Evolutionary conservation across 768 basidiomycete genomes (phyloP), one percentile per base, ranked within the genome.

Genomic region (Hirschioporus abietinus): DNA sequence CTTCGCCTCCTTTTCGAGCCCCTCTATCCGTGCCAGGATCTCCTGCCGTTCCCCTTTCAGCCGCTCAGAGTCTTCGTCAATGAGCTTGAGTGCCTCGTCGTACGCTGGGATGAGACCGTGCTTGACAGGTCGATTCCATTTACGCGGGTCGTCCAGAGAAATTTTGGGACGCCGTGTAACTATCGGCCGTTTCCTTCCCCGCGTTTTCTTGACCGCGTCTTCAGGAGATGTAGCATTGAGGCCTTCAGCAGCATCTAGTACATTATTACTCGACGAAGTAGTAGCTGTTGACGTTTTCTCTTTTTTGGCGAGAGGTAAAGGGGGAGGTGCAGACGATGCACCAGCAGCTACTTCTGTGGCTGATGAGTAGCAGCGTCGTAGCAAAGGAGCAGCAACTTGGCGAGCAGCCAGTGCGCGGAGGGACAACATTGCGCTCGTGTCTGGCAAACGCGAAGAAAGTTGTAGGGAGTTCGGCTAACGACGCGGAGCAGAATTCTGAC

Each of bases 1-100:
- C 35, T 70, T 65, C 36, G 74, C 75, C 42, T 71, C 70, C 57
- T 66, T 68, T 59, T 76, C 72, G 66, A 67, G 69, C 58, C 64
- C 68, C 36, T 69, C 65, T 30, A 82, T 74, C 64, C 76, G 68
- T 59, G 68, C 64, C 64, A 75, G 75, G 58, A 90, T 74, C 23
- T 72, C 74, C 12, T 75, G 70, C 0, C 85, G 77, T 72, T 88
- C 81, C 0, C 70, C 71, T 66, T 82, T 81, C 35, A 91, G 74
- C 1, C 69, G 71, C 9, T 76, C 72, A 57, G 88, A 84, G 78
- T 97, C 93, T 18, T 76, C 72, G 34, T 81, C 79, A 66, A 99
- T 85, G 70, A 88, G 80, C 67, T 85, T 80, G 59, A 98, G 77
- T 0, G 96, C 95, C 65, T 90, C 84, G 77, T 99, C 96, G 72